Conservation (phyloP, 306 rosid species). For the Carpinus viminea region DNA sequence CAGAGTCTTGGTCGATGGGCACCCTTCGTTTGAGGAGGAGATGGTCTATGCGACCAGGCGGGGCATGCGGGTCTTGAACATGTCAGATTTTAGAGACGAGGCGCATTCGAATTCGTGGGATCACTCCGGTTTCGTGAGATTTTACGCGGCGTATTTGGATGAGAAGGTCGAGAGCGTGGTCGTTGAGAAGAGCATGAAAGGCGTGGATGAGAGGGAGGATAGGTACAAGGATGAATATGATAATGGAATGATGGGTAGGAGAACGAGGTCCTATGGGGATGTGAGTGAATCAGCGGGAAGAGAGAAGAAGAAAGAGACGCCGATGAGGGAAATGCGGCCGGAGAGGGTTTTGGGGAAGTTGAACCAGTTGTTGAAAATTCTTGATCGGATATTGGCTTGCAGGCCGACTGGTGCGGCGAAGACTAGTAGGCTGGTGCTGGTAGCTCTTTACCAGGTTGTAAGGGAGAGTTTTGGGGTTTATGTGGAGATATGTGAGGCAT, state of each 20-base stretch:
- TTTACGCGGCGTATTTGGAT: slow-evolving; percentile 70
- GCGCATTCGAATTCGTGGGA: slow-evolving; percentile 84
- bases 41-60: slow-evolving; percentile 49
- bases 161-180: slow-evolving; percentile 64
- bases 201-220: slow-evolving; percentile 29
- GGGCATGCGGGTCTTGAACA: slow-evolving; percentile 61
- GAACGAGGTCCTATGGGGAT: slow-evolving; percentile 44
- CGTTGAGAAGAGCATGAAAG: slow-evolving; percentile 47
- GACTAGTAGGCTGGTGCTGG: slow-evolving; percentile 61
- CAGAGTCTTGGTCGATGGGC: slow-evolving; percentile 65
- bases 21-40: slow-evolving; percentile 73
- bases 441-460: slow-evolving; percentile 63
- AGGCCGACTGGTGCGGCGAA: slow-evolving; percentile 67
- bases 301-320: slow-evolving; percentile 48
- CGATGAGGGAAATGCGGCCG: slow-evolving; percentile 62
- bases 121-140: slow-evolving; percentile 66
- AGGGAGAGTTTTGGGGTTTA: slow-evolving; percentile 71
- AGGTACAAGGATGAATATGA: slow-evolving; percentile 38
- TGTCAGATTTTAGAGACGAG: slow-evolving; percentile 78
- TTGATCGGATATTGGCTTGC: slow-evolving; percentile 68
- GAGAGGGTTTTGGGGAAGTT: slow-evolving; percentile 66
- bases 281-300: slow-evolving; percentile 35
- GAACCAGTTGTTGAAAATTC: slow-evolving; percentile 55
- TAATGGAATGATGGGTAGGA: slow-evolving; percentile 32
- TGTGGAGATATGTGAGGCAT: slow-evolving; percentile 64